Evolutionary conservation across 805 yeast genomes (phyloP).

Genomic region (Scheffersomyces amazonensis): DNA sequence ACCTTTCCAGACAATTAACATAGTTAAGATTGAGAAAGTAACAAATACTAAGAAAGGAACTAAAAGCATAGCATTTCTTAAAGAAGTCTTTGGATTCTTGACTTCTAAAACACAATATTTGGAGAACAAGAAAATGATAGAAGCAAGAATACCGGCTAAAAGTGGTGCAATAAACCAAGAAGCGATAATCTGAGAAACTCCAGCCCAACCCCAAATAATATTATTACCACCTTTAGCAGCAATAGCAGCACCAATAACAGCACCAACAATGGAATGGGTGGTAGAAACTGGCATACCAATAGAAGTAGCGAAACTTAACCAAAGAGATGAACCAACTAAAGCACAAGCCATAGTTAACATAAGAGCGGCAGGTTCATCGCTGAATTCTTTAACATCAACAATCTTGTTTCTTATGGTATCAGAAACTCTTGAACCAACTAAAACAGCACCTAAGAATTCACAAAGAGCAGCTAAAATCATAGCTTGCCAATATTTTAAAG

Average conservation of each 20-base stretch:
- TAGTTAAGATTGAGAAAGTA: constrained; percentile 62
- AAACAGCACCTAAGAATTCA: constrained; percentile 73
- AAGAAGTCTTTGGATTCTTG: constrained; percentile 37
- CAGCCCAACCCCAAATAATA: constrained; percentile 74
- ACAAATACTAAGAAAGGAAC: constrained; percentile 61
- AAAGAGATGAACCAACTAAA: constrained; percentile 65
- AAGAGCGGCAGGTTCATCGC: constrained; percentile 61
- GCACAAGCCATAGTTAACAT: constrained; percentile 78
- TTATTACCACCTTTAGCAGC: constrained; percentile 65
- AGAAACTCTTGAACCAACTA: constrained; percentile 71
- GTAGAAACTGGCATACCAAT: constrained; percentile 80
- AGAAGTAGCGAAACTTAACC: constrained; percentile 66
- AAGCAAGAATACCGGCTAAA: constrained; percentile 62
- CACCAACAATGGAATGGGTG: constrained; percentile 78
- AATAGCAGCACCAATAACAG: constrained; percentile 68
- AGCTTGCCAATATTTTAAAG: constrained; percentile 72
- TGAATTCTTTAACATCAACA: constrained; percentile 49
- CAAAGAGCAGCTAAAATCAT: constrained; percentile 67
- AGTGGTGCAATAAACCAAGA: constrained; percentile 80
- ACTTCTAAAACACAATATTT: constrained; percentile 63
- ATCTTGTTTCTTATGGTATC: constrained; percentile 69
- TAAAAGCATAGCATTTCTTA: constrained; percentile 53
- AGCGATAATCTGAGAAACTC: constrained; percentile 70
- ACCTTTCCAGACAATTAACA: constrained; percentile 80
- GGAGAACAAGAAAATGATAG: constrained; percentile 55